A percentile compares a stretch with the other conserved stretches of the same genome.
Conservation (phyloP, 305 asterid species). For the Solanum hybrid region DNA sequence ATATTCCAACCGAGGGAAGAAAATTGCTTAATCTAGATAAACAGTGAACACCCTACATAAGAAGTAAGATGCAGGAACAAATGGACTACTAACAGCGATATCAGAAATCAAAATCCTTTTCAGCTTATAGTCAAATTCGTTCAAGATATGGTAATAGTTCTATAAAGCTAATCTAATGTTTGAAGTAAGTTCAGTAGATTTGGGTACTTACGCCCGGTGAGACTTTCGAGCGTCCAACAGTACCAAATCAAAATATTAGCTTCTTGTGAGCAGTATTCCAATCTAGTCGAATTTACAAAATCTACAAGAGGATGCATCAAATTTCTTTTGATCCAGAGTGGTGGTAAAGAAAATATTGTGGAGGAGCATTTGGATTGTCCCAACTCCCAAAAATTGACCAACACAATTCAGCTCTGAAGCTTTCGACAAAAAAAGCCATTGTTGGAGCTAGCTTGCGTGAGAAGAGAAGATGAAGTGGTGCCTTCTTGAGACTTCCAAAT, state of each 20-base stretch:
- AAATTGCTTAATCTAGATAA: no score
- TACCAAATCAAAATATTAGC: background rate
- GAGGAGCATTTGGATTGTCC: background rate
- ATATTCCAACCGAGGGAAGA: background rate
- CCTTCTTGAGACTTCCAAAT: background rate
- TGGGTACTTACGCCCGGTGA: no score
- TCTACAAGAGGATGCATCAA: background rate
- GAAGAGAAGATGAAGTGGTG: background rate
- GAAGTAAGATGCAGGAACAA: background rate
- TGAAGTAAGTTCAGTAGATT: no score
- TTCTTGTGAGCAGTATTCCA: background rate
- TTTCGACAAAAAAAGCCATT: background rate
- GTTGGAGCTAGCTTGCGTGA: background rate
- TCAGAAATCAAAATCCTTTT: no score
- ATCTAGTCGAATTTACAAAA: background rate
- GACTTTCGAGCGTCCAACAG: no score
- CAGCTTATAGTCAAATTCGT: no score
- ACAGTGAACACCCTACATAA: background rate
- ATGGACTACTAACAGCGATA: no score
- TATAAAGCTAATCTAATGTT: background rate
- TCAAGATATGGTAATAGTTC: background rate
- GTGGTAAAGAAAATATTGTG: background rate
- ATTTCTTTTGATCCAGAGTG: background rate
- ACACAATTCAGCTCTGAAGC: background rate
- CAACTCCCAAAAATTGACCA: background rate